phyloP scores from a whole-genome alignment of 75 land plant genomes.

The Selaginella moellendorffii region DNA sequence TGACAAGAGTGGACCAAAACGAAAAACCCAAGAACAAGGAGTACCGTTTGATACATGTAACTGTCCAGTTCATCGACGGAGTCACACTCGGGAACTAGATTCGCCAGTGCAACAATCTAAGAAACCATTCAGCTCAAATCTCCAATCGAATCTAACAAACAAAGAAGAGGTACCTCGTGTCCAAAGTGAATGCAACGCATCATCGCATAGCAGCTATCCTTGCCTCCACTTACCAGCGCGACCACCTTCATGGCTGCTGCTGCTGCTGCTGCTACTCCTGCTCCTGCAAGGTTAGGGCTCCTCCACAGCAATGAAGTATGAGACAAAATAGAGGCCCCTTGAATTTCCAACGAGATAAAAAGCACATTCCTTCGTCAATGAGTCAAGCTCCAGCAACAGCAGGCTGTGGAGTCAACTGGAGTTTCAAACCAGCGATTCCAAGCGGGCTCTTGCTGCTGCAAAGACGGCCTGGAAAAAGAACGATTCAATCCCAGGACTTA shows the following conservation, averaged over 20 bases:
- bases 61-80: slow-evolving; percentile 85
- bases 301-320: too few species aligned
- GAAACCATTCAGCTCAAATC: neutral
- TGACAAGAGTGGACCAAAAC: neutral
- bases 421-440: neutral
- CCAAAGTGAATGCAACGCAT: slow-evolving; percentile 74
- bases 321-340: too few species aligned
- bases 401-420: neutral
- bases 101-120: slow-evolving; percentile 94
- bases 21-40: slow-evolving; percentile 2
- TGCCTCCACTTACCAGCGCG: slow-evolving; percentile 91
- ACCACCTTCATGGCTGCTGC: slow-evolving; percentile 66
- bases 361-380: too few species aligned
- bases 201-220: slow-evolving; percentile 98
- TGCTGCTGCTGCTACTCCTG: too few species aligned
- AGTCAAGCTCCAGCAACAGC: neutral
- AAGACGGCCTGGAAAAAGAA: neutral
- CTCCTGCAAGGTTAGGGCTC: too few species aligned
- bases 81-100: slow-evolving; percentile 75
- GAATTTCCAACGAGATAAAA: too few species aligned
- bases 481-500: neutral
- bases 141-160: neutral
- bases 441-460: neutral
- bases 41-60: slow-evolving; percentile 98
- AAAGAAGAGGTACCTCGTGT: slow-evolving; percentile 47